These are phyloP conservation scores for Phlebiopsis gigantea DNA, from an alignment of 768 basidiomycete genomes.

Conservation along the genomic window DNA sequence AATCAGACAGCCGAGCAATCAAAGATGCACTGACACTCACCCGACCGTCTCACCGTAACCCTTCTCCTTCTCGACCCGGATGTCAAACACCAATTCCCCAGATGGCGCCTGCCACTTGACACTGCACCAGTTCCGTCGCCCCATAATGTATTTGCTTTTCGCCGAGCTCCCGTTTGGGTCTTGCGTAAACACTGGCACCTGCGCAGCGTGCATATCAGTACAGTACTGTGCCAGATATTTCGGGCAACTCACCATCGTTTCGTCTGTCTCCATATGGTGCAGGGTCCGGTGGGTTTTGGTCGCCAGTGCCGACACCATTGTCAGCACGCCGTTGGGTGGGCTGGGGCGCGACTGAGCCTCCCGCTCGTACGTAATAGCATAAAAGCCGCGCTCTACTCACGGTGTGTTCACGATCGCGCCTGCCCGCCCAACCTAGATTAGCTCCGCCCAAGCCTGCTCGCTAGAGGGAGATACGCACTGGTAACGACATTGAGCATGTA, in stretches of 20 bases:
- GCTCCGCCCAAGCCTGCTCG: not conserved
- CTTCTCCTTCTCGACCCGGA: slow-evolving; percentile 82
- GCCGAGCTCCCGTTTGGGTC: slow-evolving; percentile 75
- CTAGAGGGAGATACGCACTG: slow-evolving; percentile 38
- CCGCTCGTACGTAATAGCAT: not conserved
- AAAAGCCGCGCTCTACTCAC: slow-evolving; percentile 40
- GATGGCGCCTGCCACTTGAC: slow-evolving; percentile 52
- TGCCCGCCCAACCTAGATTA: slow-evolving; percentile 21
- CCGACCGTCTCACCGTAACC: slow-evolving; percentile 78
- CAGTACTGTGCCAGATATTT: not conserved
- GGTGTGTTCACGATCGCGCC: slow-evolving; percentile 97
- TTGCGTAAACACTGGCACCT: slow-evolving; percentile 72
- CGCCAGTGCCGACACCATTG: slow-evolving; percentile 76
- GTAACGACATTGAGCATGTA: slow-evolving; percentile 91
- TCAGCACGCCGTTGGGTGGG: slow-evolving; percentile 68
- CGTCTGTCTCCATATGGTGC: slow-evolving; percentile 79
- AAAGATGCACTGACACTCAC: slow-evolving; percentile 36
- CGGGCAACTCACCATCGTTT: slow-evolving; percentile 58
- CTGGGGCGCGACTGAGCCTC: slow-evolving; percentile 15
- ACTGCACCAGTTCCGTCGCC: slow-evolving; percentile 81
- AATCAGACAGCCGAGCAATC: not conserved
- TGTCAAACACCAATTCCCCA: slow-evolving; percentile 72
- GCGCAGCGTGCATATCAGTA: not conserved
- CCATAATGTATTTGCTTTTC: slow-evolving; percentile 82
- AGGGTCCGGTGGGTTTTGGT: slow-evolving; percentile 83